These are phyloP conservation scores for Gonapodya sp. DNA, from an alignment of 192 early-diverging fungal species.

Conservation along the genomic window DNA sequence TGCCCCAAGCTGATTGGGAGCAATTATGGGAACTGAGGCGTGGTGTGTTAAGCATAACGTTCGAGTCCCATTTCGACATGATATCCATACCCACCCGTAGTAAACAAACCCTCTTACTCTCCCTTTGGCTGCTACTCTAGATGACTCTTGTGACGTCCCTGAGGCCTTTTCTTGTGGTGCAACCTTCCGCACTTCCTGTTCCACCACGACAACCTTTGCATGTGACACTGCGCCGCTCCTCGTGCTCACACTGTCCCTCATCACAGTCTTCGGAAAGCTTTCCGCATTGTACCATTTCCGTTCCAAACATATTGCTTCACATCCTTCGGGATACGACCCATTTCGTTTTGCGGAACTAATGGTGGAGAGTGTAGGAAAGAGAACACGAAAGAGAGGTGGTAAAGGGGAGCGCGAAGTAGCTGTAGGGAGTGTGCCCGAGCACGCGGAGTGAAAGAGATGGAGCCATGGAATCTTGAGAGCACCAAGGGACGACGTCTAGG, in stretches of 20 bases:
- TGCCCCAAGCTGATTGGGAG: neutral
- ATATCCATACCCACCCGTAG: neutral
- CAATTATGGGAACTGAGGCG: neutral
- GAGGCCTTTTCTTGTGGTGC: neutral
- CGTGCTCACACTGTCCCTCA: constrained; percentile 1
- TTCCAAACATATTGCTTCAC: neutral
- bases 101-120: neutral
- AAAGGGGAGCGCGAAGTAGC: neutral
- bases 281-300: neutral
- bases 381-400: neutral
- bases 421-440: neutral
- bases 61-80: neutral
- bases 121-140: neutral
- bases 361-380: neutral
- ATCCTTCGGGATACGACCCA: neutral
- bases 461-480: neutral
- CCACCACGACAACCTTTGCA: neutral
- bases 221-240: neutral
- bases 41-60: neutral
- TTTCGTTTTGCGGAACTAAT: neutral
- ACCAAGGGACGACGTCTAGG: neutral
- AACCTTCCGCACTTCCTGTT: neutral
- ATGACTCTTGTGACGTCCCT: neutral
- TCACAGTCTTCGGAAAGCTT: neutral
- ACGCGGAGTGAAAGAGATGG: neutral